These are phyloP conservation scores for Blumeria graminis DNA, from an alignment of 2,329 filamentous ascomycete genomes.

Conservation along the genomic window DNA sequence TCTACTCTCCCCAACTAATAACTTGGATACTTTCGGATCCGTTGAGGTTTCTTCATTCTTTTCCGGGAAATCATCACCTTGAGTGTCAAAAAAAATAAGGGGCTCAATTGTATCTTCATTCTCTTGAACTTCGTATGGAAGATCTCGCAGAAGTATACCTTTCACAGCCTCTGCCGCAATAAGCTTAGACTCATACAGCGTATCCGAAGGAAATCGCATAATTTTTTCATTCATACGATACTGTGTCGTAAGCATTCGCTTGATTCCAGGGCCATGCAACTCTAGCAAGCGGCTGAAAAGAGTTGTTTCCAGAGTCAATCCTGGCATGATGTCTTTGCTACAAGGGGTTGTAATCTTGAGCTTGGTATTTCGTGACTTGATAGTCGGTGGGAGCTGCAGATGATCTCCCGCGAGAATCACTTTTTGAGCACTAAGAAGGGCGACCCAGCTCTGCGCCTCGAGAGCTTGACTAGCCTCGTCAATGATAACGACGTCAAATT, in stretches of 20 bases:
- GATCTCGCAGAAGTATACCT: constrained; percentile 45
- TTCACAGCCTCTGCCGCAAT: constrained; percentile 62
- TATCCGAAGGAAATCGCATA: constrained; percentile 79
- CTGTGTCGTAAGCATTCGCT: constrained; percentile 86
- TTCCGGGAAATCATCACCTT: constrained; percentile 80
- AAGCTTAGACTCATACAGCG: constrained; percentile 64
- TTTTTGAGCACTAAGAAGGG: constrained; percentile 57
- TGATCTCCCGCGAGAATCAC: constrained; percentile 85
- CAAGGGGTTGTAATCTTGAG: constrained; percentile 16
- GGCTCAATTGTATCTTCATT: constrained; percentile 76
- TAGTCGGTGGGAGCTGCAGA: constrained; percentile 77
- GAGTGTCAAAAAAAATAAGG: constrained; percentile 84
- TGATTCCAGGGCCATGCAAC: constrained; percentile 62
- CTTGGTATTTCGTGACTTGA: constrained; percentile 50
- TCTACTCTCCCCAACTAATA: constrained; percentile 47
- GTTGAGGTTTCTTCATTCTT: constrained; percentile 38
- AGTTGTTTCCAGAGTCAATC: constrained; percentile 56
- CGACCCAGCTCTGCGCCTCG: constrained; percentile 93
- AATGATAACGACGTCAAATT: constrained; percentile 84
- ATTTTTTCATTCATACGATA: constrained; percentile 96
- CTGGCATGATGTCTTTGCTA: constrained; percentile 20
- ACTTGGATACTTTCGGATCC: constrained; percentile 21
- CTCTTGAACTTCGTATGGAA: constrained; percentile 54
- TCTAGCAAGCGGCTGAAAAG: constrained; percentile 73
- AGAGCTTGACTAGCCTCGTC: constrained; percentile 91